A percentile compares a stretch with the other conserved stretches of the same genome.
Conservation (phyloP, 148 eudicot species). For the Salicornia ramosissima region DNA sequence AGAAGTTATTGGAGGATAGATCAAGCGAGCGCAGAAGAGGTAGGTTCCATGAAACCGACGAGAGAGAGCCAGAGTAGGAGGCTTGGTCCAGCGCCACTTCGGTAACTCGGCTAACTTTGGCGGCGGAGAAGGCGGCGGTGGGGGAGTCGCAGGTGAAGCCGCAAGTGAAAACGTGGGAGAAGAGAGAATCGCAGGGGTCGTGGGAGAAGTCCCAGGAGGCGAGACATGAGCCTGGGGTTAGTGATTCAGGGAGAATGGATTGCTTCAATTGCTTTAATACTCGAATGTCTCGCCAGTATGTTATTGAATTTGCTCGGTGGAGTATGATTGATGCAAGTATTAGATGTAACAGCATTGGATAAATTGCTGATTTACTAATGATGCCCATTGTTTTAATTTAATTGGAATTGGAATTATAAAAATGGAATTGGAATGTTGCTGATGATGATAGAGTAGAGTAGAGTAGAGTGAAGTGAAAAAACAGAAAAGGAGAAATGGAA, state of each 20-base stretch:
- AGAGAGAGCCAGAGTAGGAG: slow-evolving; percentile 21
- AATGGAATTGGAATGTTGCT: too few species aligned
- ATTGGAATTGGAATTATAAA: too few species aligned
- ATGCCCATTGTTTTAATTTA: too few species aligned
- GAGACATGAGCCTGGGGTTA: slow-evolving; percentile 60
- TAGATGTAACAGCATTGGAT: too few species aligned
- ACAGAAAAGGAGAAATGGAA: neutral
- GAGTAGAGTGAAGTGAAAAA: neutral
- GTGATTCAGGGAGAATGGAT: slow-evolving; percentile 33
- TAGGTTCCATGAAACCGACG: slow-evolving; percentile 19
- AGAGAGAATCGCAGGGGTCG: slow-evolving; percentile 77
- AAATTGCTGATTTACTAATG: too few species aligned
- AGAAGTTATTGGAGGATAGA: slow-evolving; percentile 41
- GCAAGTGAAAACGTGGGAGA: slow-evolving; percentile 57
- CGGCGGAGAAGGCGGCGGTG: neutral
- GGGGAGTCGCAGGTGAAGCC: slow-evolving; percentile 60
- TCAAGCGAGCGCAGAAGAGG: slow-evolving; percentile 26
- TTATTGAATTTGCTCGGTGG: slow-evolving; percentile 26
- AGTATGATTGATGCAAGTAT: slow-evolving; percentile 10
- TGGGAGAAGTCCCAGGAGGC: slow-evolving; percentile 68
- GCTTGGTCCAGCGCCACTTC: slow-evolving; percentile 33
- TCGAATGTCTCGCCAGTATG: slow-evolving; percentile 52
- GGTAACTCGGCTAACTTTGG: slow-evolving; percentile 19
- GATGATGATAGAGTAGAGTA: too few species aligned
- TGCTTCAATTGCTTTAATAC: slow-evolving; percentile 46